Conservation (phyloP, 1,284 basidiomycete genomes). For the Fomitopsis betulina region DNA sequence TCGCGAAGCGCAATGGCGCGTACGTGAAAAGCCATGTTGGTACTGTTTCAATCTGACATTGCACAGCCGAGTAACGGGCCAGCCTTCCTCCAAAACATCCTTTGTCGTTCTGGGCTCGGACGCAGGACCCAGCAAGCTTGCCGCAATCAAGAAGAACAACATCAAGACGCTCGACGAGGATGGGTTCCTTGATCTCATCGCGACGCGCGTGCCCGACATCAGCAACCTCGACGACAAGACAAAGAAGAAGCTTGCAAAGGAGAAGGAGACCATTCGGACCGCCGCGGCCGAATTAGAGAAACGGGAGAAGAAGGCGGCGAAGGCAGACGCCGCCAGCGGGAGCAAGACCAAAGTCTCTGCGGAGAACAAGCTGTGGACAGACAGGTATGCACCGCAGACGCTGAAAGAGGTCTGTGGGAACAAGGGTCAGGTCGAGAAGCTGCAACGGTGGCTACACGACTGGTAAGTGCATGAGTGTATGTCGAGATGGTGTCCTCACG, state of each 20-base stretch:
- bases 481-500: not conserved
- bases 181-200: constrained; percentile 81
- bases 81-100: constrained; percentile 88
- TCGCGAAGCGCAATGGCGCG: constrained; percentile 94
- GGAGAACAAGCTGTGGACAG: constrained; percentile 86
- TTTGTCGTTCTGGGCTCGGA: constrained; percentile 88
- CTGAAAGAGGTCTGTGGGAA: constrained; percentile 95
- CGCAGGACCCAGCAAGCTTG: constrained; percentile 86
- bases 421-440: constrained; percentile 85
- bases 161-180: constrained; percentile 84
- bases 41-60: constrained; percentile 1
- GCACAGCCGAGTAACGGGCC: constrained; percentile 75
- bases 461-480: constrained; percentile 52
- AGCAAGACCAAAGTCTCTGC: constrained; percentile 32
- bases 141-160: constrained; percentile 77
- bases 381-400: constrained; percentile 86
- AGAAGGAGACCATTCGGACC: constrained; percentile 68
- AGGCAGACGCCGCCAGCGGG: constrained; percentile 20
- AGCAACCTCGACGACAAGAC: constrained; percentile 72
- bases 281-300: constrained; percentile 76
- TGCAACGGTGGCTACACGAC: constrained; percentile 82
- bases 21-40: constrained; percentile 32
- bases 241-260: constrained; percentile 79
- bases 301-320: constrained; percentile 51
- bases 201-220: constrained; percentile 44